phyloP scores from a whole-genome alignment of 306 rosid genomes.

The Quercus berberidifolia region DNA sequence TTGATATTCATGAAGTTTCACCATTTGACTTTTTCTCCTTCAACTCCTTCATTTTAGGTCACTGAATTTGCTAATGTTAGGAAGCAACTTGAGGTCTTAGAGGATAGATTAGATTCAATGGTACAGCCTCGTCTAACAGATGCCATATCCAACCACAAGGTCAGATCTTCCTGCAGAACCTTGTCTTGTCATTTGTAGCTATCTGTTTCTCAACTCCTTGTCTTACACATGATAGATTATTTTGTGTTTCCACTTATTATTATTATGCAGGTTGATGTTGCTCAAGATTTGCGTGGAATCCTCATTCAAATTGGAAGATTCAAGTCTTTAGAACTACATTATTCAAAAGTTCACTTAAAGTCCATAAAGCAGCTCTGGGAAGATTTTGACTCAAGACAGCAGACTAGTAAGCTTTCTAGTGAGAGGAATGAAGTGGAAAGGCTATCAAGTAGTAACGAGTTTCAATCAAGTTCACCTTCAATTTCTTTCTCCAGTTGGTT shows the following conservation, averaged over 20 bases:
- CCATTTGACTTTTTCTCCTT: too few species aligned
- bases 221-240: background rate
- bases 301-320: slow-evolving; percentile 96
- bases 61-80: too few species aligned
- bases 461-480: slow-evolving; percentile 46
- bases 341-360: slow-evolving; percentile 88
- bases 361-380: slow-evolving; percentile 93
- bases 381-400: slow-evolving; percentile 69
- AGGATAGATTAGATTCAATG: too few species aligned
- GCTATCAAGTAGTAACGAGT: slow-evolving; percentile 37
- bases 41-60: too few species aligned
- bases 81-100: too few species aligned
- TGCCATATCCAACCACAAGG: too few species aligned
- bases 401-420: slow-evolving; percentile 44
- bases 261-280: slow-evolving; percentile 65
- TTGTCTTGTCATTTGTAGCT: too few species aligned
- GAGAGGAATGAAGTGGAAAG: slow-evolving; percentile 68
- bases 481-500: slow-evolving; percentile 78
- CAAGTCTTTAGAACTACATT: slow-evolving; percentile 86
- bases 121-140: too few species aligned
- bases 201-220: too few species aligned
- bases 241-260: background rate
- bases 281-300: slow-evolving; percentile 82
- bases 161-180: too few species aligned
- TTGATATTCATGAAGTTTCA: too few species aligned